phyloP scores from a whole-genome alignment of 768 basidiomycete species.

The Scleroderma bovista region DNA sequence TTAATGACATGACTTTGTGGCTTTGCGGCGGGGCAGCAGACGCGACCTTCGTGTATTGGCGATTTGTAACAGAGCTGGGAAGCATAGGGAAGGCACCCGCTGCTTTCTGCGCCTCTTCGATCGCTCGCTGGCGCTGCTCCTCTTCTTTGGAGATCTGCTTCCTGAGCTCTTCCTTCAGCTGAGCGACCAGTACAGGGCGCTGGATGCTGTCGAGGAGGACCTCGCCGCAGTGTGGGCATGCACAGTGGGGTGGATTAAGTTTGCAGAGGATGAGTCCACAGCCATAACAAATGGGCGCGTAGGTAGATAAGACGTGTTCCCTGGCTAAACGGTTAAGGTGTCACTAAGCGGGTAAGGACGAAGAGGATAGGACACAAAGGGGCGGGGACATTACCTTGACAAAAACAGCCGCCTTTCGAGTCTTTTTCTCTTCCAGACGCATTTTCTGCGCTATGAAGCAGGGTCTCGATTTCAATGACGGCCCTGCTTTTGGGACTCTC shows the following conservation, averaged over 20 bases:
- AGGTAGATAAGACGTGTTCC: constrained; percentile 50
- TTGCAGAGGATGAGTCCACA: constrained; percentile 64
- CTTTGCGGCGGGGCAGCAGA: constrained; percentile 32
- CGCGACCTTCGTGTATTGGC: constrained; percentile 9
- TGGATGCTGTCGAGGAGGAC: constrained; percentile 32
- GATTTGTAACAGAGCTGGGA: constrained; percentile 1
- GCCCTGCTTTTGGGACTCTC: constrained; percentile 42
- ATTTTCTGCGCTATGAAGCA: constrained; percentile 36
- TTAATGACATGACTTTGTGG: constrained; percentile 58
- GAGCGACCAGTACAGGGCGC: constrained; percentile 34
- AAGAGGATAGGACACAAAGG: background rate
- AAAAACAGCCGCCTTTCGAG: constrained; percentile 65
- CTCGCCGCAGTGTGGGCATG: constrained; percentile 50
- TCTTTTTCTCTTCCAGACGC: constrained; percentile 39
- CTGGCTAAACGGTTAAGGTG: constrained; percentile 36
- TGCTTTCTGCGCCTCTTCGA: constrained; percentile 43
- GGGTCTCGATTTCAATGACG: constrained; percentile 42
- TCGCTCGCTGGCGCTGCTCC: constrained; percentile 39
- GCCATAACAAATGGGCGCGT: constrained; percentile 46
- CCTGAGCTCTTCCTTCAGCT: constrained; percentile 40
- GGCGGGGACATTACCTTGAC: constrained; percentile 44
- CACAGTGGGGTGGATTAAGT: constrained; percentile 47
- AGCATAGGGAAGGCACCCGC: constrained; percentile 63
- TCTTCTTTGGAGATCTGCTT: constrained; percentile 44
- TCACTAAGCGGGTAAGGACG: background rate